phyloP scores from a whole-genome alignment of 2,329 filamentous ascomycete genomes.

The Coniochaeta prunicola region DNA sequence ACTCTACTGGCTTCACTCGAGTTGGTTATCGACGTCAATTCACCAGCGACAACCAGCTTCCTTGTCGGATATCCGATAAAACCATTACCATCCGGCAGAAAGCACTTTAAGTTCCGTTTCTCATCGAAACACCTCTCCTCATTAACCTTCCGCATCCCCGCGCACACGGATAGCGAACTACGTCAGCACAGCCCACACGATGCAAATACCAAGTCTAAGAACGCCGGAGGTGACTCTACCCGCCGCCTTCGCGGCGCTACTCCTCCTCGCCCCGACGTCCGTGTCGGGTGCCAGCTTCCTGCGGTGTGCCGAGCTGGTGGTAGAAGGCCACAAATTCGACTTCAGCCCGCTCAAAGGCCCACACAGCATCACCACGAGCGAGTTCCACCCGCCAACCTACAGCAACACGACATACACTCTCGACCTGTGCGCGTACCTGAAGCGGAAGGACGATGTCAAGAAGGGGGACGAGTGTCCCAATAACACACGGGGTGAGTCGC shows the following conservation, averaged over 20 bases:
- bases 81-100: not conserved
- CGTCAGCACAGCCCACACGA: not conserved
- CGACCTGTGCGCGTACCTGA: slow-evolving; percentile 65
- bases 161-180: not conserved
- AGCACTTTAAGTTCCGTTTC: not conserved
- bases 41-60: not conserved
- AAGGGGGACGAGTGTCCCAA: slow-evolving; percentile 58
- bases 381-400: slow-evolving; percentile 42
- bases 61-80: not conserved
- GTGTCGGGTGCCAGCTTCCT: slow-evolving; percentile 40
- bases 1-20: not conserved
- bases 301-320: slow-evolving; percentile 54
- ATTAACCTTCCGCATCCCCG: not conserved
- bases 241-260: not conserved
- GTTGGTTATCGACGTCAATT: not conserved
- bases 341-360: slow-evolving; percentile 57
- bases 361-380: slow-evolving; percentile 58
- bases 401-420: slow-evolving; percentile 76
- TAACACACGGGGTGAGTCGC: slow-evolving; percentile 55
- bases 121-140: not conserved
- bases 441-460: slow-evolving; percentile 48
- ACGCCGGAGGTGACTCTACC: not conserved
- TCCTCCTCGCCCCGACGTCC: slow-evolving; percentile 13
- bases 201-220: not conserved
- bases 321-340: slow-evolving; percentile 56